phyloP scores from a whole-genome alignment of 1,284 basidiomycete genomes.

The Ceratobasidium sp. region DNA sequence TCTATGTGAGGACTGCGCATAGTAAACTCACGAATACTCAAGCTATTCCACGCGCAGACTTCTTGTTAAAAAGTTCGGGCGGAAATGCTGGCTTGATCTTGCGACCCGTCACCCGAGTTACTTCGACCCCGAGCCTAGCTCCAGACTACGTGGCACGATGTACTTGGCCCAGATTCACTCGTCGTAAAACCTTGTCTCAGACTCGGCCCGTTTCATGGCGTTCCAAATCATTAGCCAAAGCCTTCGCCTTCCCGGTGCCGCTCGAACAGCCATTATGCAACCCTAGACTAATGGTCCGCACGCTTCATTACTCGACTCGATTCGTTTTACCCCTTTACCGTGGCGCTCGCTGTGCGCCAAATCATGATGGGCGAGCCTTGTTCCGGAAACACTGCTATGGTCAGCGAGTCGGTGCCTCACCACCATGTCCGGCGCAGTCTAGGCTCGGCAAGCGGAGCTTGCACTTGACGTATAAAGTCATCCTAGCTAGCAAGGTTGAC shows the following conservation, averaged over 20 bases:
- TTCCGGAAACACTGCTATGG: slow-evolving; percentile 15
- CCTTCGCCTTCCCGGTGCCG: neutral
- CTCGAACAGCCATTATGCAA: neutral
- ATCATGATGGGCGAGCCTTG: slow-evolving; percentile 23
- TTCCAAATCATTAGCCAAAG: neutral
- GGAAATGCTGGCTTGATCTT: neutral
- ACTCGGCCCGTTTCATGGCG: neutral
- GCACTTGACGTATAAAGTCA: slow-evolving; percentile 5
- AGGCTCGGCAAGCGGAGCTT: slow-evolving; percentile 38
- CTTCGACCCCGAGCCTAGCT: neutral
- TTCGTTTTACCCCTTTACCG: neutral
- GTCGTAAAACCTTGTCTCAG: neutral
- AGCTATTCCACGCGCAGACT: no score
- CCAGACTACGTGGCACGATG: neutral
- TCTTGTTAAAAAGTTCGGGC: neutral
- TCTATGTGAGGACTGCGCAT: neutral
- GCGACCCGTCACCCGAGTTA: neutral
- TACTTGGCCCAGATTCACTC: neutral
- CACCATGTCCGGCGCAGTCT: slow-evolving; percentile 18
- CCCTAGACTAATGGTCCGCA: slow-evolving; percentile 7
- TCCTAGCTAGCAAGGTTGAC: neutral
- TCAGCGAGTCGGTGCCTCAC: slow-evolving; percentile 7
- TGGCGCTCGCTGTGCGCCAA: neutral
- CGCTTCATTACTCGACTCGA: neutral
- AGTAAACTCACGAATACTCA: no score